Evolutionary conservation across 1,284 basidiomycete species (phyloP).

Genomic region (Heterobasidion parviporum): DNA sequence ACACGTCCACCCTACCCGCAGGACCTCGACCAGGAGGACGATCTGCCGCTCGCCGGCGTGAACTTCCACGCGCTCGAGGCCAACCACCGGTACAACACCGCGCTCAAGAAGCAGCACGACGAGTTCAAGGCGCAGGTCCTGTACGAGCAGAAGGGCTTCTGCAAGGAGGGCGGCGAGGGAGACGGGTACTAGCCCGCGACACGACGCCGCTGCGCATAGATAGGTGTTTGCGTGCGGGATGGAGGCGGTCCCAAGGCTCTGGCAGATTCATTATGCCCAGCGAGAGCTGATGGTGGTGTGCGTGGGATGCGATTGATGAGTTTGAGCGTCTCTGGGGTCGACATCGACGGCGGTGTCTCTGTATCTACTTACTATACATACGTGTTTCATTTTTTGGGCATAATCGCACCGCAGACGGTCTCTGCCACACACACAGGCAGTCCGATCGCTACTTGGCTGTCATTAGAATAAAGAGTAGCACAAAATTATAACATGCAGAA

Average conservation of each 20-base stretch:
- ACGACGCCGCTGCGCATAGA: background rate
- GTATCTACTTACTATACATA: background rate
- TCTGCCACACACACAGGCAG: background rate
- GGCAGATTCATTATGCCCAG: constrained; percentile 34
- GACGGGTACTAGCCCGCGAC: constrained; percentile 64
- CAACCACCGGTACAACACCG: constrained; percentile 66
- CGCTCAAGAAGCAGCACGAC: constrained; percentile 60
- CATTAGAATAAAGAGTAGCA: background rate
- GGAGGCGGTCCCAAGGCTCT: background rate
- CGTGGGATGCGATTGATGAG: background rate
- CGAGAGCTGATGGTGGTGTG: constrained; percentile 1
- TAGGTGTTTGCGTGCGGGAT: background rate
- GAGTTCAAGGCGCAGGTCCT: constrained; percentile 69
- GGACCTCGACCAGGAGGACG: constrained; percentile 93
- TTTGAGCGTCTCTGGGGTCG: background rate
- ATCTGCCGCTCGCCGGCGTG: constrained; percentile 71
- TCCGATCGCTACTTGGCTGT: background rate
- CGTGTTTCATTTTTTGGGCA: background rate
- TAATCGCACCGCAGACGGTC: background rate
- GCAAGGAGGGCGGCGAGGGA: constrained; percentile 86
- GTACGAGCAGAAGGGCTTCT: constrained; percentile 75
- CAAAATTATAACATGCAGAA: no score
- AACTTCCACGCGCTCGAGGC: constrained; percentile 64
- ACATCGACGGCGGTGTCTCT: background rate
- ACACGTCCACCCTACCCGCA: constrained; percentile 23